A percentile compares a stretch with the other conserved stretches of the same genome.
These are phyloP conservation scores for Pseudomonodictys pantanalensis DNA, from an alignment of 495 filamentous ascomycete species.

Conservation along the genomic window DNA sequence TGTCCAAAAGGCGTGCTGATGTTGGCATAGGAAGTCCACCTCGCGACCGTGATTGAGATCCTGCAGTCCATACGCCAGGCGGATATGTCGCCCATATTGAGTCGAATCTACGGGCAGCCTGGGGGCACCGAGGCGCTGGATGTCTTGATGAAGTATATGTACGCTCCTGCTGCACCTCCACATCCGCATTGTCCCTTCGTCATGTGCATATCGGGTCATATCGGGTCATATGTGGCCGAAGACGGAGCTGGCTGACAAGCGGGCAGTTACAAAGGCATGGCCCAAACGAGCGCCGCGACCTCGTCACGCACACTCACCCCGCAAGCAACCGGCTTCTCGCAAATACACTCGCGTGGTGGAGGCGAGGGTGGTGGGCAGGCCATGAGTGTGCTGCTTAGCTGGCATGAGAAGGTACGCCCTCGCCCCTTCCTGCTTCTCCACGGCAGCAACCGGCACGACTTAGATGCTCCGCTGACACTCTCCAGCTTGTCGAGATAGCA, in stretches of 20 bases:
- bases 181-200: background rate
- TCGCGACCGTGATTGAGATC: conserved; percentile 79
- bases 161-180: conserved; percentile 28
- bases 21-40: conserved; percentile 64
- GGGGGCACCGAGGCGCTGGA: conserved; percentile 72
- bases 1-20: conserved; percentile 14
- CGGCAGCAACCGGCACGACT: background rate
- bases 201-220: conserved; percentile 8
- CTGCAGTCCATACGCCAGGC: conserved; percentile 85
- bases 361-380: conserved; percentile 77
- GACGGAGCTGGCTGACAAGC: conserved; percentile 11
- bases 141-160: conserved; percentile 78
- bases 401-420: conserved; percentile 75
- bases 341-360: conserved; percentile 66
- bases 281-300: conserved; percentile 23
- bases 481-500: conserved; percentile 73
- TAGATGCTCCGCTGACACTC: background rate
- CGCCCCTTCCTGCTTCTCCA: background rate
- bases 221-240: background rate
- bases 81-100: conserved; percentile 83
- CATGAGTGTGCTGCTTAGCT: conserved; percentile 91
- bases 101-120: conserved; percentile 65
- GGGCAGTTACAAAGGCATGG: conserved; percentile 81
- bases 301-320: conserved; percentile 56
- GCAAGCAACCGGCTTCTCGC: conserved; percentile 82